A percentile compares a stretch with the other conserved stretches of the same genome.
phyloP scores from a whole-genome alignment of 169 alveolate genomes.

The Sarcocystis neurona region DNA sequence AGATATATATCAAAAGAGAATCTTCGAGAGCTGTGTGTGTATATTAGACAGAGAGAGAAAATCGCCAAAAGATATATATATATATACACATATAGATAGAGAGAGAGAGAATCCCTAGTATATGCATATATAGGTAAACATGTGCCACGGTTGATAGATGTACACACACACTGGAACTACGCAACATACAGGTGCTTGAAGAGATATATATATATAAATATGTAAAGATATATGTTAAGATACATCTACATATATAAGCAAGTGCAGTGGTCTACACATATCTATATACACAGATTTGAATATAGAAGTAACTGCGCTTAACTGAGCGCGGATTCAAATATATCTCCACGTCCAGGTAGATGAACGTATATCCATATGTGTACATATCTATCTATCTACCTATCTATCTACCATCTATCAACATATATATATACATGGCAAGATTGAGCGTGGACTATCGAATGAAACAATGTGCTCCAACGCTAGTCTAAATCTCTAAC shows the following conservation, averaged over 20 bases:
- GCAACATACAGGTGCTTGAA: neutral
- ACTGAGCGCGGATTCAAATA: too few relatives aligned
- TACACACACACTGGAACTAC: neutral
- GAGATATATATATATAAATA: neutral
- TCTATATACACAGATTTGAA: too few relatives aligned
- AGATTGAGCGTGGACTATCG: too few relatives aligned
- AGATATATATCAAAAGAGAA: neutral
- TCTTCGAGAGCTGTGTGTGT: neutral
- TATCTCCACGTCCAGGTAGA: too few relatives aligned
- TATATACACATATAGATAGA: neutral
- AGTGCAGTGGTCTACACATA: too few relatives aligned
- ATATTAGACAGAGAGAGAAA: neutral
- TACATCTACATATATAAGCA: neutral
- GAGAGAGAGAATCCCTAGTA: neutral
- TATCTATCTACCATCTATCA: too few relatives aligned
- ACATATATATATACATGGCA: too few relatives aligned
- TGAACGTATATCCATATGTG: too few relatives aligned
- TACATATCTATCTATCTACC: too few relatives aligned
- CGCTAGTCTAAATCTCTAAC: too few relatives aligned
- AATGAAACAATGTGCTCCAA: too few relatives aligned
- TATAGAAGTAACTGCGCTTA: too few relatives aligned
- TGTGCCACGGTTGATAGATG: neutral
- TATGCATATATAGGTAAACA: neutral
- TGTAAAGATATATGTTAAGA: neutral
- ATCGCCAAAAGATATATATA: neutral